A percentile compares a stretch with the other conserved stretches of the same genome.
These are phyloP conservation scores for Pelagophyceae sp. DNA, from an alignment of 352 stramenopile genomes.

Conservation along the genomic window DNA sequence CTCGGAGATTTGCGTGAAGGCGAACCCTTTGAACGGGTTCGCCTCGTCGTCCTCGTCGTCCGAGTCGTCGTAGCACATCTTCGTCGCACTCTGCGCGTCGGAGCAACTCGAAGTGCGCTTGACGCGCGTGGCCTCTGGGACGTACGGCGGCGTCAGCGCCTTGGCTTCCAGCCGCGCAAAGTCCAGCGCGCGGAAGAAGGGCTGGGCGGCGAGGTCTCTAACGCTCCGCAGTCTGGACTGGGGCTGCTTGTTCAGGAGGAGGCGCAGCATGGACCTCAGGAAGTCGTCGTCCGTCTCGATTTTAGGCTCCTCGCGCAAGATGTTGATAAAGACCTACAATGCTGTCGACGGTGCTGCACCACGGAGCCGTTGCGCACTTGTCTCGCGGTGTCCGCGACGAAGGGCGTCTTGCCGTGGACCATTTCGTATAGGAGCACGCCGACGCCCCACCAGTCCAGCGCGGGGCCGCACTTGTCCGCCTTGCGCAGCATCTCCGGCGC, in stretches of 20 bases:
- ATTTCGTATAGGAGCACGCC: slow-evolving; percentile 74
- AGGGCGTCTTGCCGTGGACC: slow-evolving; percentile 42
- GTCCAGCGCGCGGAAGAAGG: background rate
- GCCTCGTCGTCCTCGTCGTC: background rate
- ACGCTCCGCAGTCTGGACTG: background rate
- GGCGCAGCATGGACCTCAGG: background rate
- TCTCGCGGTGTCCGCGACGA: slow-evolving; percentile 45
- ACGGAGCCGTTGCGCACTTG: too few relatives aligned
- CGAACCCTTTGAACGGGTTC: background rate
- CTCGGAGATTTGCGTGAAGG: background rate
- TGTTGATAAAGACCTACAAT: background rate
- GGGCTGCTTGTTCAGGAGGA: background rate
- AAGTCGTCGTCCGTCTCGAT: background rate
- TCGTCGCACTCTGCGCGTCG: background rate
- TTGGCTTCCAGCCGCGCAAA: background rate
- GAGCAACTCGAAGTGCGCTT: too few relatives aligned
- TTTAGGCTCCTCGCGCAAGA: background rate
- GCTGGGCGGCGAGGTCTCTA: background rate
- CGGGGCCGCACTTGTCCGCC: slow-evolving; percentile 55
- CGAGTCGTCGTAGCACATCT: background rate
- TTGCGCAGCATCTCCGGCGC: slow-evolving; percentile 50
- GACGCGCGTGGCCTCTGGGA: too few relatives aligned
- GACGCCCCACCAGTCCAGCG: slow-evolving; percentile 76
- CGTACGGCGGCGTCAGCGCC: background rate
- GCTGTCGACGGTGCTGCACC: too few relatives aligned